Percentiles rank a stretch among this genome's conserved stretches.
Conservation (phyloP, 2,329 filamentous ascomycete species). For the Trichoderma simmonsii region DNA sequence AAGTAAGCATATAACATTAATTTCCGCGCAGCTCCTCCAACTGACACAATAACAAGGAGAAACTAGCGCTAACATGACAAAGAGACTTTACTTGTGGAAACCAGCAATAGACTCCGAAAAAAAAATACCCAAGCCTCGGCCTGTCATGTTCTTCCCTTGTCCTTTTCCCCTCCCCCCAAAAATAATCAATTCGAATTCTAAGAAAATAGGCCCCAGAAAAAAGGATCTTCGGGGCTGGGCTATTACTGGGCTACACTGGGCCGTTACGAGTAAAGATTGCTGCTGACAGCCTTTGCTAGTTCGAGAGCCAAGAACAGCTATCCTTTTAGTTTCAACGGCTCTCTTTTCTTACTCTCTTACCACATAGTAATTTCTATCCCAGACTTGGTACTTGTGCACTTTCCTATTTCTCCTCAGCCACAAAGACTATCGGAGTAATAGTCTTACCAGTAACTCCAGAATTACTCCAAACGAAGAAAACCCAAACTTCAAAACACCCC, state of each 20-base stretch:
- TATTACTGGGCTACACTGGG: not conserved
- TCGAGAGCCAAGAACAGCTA: not conserved
- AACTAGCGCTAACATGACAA: no score
- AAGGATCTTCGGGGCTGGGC: not conserved
- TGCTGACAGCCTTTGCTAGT: not conserved
- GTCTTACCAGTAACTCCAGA: not conserved
- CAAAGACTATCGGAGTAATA: not conserved
- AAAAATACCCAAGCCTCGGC: no score
- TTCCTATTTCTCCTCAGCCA: not conserved
- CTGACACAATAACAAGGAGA: not conserved
- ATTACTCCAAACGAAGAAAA: not conserved
- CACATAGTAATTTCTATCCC: not conserved
- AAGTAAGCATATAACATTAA: not conserved
- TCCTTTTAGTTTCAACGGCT: not conserved
- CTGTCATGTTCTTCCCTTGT: no score
- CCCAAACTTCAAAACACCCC: not conserved
- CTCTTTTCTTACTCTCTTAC: not conserved
- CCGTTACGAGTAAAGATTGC: not conserved
- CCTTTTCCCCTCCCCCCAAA: no score
- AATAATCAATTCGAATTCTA: not conserved
- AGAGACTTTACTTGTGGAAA: no score
- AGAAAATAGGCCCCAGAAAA: not conserved
- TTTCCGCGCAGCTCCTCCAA: not conserved
- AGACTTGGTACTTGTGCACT: not conserved
- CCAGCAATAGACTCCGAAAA: no score